phyloP scores from a whole-genome alignment of 495 filamentous ascomycete genomes.

The Talaromyces wortmannii region DNA sequence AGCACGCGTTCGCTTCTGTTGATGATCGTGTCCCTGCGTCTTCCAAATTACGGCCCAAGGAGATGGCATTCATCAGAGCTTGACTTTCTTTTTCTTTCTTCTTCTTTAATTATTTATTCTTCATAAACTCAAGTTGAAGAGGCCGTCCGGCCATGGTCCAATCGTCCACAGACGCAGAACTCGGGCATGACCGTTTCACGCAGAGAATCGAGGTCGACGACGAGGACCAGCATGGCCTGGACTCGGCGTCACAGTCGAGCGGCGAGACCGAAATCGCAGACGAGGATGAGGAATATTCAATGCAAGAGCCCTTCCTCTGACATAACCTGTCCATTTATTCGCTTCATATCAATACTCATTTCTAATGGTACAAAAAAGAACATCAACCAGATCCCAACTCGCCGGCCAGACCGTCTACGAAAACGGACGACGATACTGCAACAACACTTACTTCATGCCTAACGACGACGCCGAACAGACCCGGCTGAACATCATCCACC shows the following conservation, averaged over 20 bases:
- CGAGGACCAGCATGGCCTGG: neutral
- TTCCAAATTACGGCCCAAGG: neutral
- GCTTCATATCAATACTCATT: neutral
- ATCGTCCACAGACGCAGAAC: neutral
- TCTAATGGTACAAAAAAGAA: slow-evolving; percentile 24
- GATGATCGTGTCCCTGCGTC: too few relatives aligned
- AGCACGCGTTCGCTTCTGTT: too few relatives aligned
- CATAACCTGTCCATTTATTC: neutral
- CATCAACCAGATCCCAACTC: slow-evolving; percentile 53
- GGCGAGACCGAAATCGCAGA: neutral
- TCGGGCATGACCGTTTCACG: neutral
- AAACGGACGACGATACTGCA: slow-evolving; percentile 62
- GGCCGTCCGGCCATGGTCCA: neutral
- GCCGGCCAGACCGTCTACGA: slow-evolving; percentile 51
- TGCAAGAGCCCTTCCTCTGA: neutral
- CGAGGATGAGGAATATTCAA: neutral
- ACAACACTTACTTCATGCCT: slow-evolving; percentile 65
- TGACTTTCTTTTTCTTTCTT: neutral
- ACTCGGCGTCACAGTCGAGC: too few relatives aligned
- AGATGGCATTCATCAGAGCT: neutral
- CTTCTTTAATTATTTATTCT: too few relatives aligned
- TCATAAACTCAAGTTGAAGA: too few relatives aligned
- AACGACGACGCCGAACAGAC: slow-evolving; percentile 70
- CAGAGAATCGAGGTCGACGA: neutral
- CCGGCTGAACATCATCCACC: slow-evolving; percentile 60